Evolutionary conservation across 345 rosid genomes (phyloP), one percentile per base, ranked within the genome.

Genomic region (Gynandropsis gynandra): DNA sequence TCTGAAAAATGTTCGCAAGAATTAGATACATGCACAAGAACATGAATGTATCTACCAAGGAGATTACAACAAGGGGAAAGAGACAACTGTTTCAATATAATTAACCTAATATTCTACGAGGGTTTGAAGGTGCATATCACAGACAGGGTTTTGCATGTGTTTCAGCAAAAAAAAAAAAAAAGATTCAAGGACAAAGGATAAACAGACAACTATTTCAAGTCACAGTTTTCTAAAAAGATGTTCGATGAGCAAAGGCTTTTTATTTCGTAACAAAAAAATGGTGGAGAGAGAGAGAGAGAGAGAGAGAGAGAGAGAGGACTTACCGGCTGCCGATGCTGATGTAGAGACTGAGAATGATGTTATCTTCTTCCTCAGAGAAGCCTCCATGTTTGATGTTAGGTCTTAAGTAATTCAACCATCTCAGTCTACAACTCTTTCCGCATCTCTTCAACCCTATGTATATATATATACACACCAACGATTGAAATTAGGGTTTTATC

Each of bases 251-350:
- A n/a, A n/a, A n/a, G n/a, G n/a, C n/a, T n/a, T n/a, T n/a, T n/a
- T n/a, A n/a, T n/a, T n/a, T n/a, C n/a, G n/a, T n/a, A n/a, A n/a
- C n/a, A n/a, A n/a, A n/a, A n/a, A n/a, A n/a, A n/a, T n/a, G n/a
- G n/a, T n/a, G n/a, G n/a, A n/a, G n/a, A n/a, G n/a, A n/a, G n/a
- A n/a, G n/a, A n/a, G n/a, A 38, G 1, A 17, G 8, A 58, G 43
- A 15, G 59, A 39, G 42, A 56, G 52, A 36, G 42, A 49, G 16
- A 53, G 27, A 14, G 13, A 47, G 32, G 16, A 44, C 62, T 11
- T 2, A 80, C 98, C 98, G 74, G 92, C 98, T 90, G 63, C 98
- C 98, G 68, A 90, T 90, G 71, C 98, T 90, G 10, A 87, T 80
- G 73, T 87, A 90, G 71, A 90, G 98, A 78, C 79, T 87, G 79